phyloP scores from a whole-genome alignment of 192 early-diverging fungal genomes.

The Funneliformis mosseae region DNA sequence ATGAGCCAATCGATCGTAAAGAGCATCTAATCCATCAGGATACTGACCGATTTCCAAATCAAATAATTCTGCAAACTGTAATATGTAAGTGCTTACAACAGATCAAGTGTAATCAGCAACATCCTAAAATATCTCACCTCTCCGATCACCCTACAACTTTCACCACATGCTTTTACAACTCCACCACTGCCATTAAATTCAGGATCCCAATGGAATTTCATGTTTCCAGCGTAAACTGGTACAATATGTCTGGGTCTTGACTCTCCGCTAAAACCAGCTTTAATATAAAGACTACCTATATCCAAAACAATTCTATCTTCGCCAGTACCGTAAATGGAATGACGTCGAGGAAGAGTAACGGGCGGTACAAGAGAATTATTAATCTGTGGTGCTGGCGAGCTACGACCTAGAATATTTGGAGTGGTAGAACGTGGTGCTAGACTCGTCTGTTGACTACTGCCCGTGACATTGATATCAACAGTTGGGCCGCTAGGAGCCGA shows the following conservation, averaged over 20 bases:
- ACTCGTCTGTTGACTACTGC: background rate
- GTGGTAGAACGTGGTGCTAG: background rate
- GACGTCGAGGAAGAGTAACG: constrained; percentile 38
- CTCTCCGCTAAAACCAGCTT: constrained; percentile 88
- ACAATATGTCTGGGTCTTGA: constrained; percentile 69
- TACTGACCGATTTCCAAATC: constrained; percentile 24
- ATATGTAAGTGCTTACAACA: constrained; percentile 1
- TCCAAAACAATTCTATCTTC: constrained; percentile 90
- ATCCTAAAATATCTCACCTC: constrained; percentile 40
- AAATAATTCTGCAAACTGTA: constrained; percentile 35
- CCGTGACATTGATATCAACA: background rate
- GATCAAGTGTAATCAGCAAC: background rate
- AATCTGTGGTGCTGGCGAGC: background rate
- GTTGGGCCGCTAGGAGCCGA: background rate
- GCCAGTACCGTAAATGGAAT: constrained; percentile 65
- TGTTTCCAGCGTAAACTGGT: constrained; percentile 51
- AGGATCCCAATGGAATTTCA: constrained; percentile 34
- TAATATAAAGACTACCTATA: constrained; percentile 78
- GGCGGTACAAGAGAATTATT: background rate
- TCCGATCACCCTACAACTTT: constrained; percentile 44
- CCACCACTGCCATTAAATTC: constrained; percentile 39
- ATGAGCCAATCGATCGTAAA: constrained; percentile 32
- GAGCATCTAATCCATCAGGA: constrained; percentile 25
- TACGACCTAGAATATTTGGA: background rate
- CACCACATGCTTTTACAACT: constrained; percentile 43